These are phyloP conservation scores for Sporothrix globosa DNA, from an alignment of 2,329 filamentous ascomycete species.

Conservation along the genomic window DNA sequence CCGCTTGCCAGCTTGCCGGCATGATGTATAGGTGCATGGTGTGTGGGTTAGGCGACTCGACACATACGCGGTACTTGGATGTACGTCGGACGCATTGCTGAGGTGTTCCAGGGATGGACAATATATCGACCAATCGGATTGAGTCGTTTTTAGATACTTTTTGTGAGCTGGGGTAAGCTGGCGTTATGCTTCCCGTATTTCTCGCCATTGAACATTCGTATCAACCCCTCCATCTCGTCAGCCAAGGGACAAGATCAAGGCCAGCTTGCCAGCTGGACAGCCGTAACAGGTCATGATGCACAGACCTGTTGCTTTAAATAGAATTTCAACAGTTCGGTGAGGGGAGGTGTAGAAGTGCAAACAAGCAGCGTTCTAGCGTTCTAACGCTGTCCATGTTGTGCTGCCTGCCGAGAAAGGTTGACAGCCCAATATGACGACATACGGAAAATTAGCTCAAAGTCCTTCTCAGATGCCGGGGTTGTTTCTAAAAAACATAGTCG, in stretches of 20 bases:
- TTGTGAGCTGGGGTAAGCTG: slow-evolving; percentile 3
- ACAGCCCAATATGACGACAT: not conserved
- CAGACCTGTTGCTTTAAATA: slow-evolving; percentile 12
- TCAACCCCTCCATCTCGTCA: not conserved
- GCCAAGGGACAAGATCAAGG: not conserved
- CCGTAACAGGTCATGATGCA: not conserved
- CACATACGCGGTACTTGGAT: not conserved
- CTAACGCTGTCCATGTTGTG: not conserved
- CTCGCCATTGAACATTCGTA: not conserved
- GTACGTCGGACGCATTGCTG: not conserved
- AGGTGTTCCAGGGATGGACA: not conserved
- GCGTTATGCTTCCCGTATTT: slow-evolving; percentile 12
- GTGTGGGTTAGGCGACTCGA: slow-evolving; percentile 13
- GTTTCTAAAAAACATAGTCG: not conserved
- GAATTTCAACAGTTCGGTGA: not conserved
- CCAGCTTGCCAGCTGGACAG: not conserved
- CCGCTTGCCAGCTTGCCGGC: no score
- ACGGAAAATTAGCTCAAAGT: not conserved
- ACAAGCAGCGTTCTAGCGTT: not conserved
- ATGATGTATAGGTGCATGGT: not conserved
- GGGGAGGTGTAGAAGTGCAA: not conserved
- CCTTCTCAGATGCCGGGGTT: not conserved
- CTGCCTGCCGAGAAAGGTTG: slow-evolving; percentile 10
- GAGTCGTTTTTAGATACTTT: not conserved
- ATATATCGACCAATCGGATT: not conserved